These are phyloP conservation scores for Endoconidiophora polonica DNA, from an alignment of 2,329 filamentous ascomycete species.

Conservation along the genomic window DNA sequence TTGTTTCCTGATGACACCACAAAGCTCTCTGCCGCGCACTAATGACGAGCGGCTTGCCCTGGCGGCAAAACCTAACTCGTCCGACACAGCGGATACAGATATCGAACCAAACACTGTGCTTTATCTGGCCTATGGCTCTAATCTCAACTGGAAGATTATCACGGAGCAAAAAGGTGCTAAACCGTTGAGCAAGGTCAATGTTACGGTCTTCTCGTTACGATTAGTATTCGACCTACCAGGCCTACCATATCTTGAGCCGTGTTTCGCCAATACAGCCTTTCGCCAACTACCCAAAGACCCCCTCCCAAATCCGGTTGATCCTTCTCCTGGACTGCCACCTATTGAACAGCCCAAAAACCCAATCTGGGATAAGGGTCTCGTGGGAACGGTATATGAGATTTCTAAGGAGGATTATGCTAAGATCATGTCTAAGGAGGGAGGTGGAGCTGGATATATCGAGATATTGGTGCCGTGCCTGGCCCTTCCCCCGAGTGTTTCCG, in stretches of 20 bases:
- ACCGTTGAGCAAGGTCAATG: constrained; percentile 66
- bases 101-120: constrained; percentile 36
- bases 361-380: constrained; percentile 61
- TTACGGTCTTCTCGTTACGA: constrained; percentile 59
- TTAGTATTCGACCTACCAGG: constrained; percentile 78
- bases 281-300: constrained; percentile 33
- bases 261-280: constrained; percentile 67
- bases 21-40: constrained; percentile 16
- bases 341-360: constrained; percentile 13
- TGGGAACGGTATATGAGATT: constrained; percentile 93
- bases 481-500: constrained; percentile 39
- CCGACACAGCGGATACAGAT: constrained; percentile 4
- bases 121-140: constrained; percentile 85
- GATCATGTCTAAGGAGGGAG: constrained; percentile 84
- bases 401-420: constrained; percentile 64
- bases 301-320: constrained; percentile 17
- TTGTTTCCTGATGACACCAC: no score
- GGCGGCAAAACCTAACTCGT: neutral
- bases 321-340: constrained; percentile 9
- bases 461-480: constrained; percentile 63
- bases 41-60: constrained; percentile 24
- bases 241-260: constrained; percentile 74
- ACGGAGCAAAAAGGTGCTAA: constrained; percentile 59
- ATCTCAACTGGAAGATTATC: constrained; percentile 68
- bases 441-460: constrained; percentile 70